Percentiles rank a stretch among this genome's conserved stretches.
Evolutionary conservation across 768 basidiomycete genomes (phyloP).

Genomic region (Kwoniella dendrophila): DNA sequence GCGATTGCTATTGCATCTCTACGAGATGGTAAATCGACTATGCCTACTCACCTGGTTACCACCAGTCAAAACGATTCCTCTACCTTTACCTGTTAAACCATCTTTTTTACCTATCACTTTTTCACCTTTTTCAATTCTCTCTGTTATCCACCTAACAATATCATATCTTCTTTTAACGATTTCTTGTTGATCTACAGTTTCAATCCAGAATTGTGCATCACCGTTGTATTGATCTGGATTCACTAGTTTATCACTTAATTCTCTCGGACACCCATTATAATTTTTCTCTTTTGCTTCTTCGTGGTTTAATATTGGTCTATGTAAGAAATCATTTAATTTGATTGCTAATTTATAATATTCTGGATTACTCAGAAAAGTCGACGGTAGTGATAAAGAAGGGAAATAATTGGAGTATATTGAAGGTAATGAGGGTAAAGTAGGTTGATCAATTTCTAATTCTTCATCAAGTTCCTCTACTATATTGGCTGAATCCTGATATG

Average conservation of each 20-base stretch:
- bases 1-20: background rate
- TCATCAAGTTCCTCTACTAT: background rate
- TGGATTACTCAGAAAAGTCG: constrained; percentile 12
- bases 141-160: constrained; percentile 49
- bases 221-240: constrained; percentile 57
- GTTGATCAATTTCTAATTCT: constrained; percentile 1
- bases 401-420: constrained; percentile 10
- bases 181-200: constrained; percentile 34
- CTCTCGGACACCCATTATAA: constrained; percentile 48
- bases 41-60: constrained; percentile 54
- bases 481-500: background rate
- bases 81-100: constrained; percentile 26
- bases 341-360: constrained; percentile 7
- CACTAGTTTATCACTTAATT: constrained; percentile 50
- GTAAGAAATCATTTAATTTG: constrained; percentile 48
- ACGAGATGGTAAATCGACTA: background rate
- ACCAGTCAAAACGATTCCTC: constrained; percentile 57
- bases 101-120: constrained; percentile 32
- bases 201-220: constrained; percentile 53
- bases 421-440: constrained; percentile 7
- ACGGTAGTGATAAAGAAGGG: constrained; percentile 21
- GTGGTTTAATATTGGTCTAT: constrained; percentile 44
- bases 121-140: constrained; percentile 41
- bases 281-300: constrained; percentile 34
- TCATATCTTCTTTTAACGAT: constrained; percentile 44